Percentiles rank a stretch among this genome's conserved stretches.
Conservation (phyloP, 371 early-diverging fungal species). For the Rhizomucor pusillus region DNA sequence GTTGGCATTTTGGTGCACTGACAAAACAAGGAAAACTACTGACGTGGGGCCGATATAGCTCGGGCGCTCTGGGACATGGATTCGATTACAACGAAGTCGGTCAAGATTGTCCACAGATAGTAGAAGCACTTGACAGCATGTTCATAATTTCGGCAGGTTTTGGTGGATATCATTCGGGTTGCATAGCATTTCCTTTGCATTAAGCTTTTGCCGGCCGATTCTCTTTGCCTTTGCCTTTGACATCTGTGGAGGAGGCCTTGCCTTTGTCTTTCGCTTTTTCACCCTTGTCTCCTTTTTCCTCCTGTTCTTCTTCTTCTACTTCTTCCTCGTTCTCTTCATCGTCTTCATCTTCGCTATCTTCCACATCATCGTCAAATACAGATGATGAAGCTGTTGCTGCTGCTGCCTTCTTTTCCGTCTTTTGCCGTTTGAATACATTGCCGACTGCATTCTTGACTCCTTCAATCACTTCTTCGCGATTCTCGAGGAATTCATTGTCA, state of each 20-base stretch:
- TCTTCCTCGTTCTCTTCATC: slow-evolving; percentile 25
- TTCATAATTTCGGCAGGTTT: slow-evolving; percentile 19
- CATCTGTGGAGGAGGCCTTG: slow-evolving; percentile 15
- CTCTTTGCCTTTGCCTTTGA: slow-evolving; percentile 17
- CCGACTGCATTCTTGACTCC: slow-evolving; percentile 70
- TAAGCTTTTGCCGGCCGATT: neutral
- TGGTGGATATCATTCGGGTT: slow-evolving; percentile 13
- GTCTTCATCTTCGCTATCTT: slow-evolving; percentile 21
- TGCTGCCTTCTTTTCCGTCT: slow-evolving; percentile 17
- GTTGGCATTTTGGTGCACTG: slow-evolving; percentile 44
- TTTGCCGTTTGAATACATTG: slow-evolving; percentile 37
- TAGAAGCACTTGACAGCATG: slow-evolving; percentile 6
- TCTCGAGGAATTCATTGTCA: slow-evolving; percentile 72
- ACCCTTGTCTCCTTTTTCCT: neutral
- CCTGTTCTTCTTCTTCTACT: neutral
- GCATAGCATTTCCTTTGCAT: slow-evolving; percentile 14
- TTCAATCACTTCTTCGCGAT: slow-evolving; percentile 73
- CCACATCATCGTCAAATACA: slow-evolving; percentile 37
- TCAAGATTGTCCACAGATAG: slow-evolving; percentile 1
- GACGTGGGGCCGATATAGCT: slow-evolving; percentile 39
- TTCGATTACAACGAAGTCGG: neutral
- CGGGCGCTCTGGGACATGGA: slow-evolving; percentile 45
- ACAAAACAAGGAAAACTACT: slow-evolving; percentile 36
- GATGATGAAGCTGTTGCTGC: slow-evolving; percentile 17
- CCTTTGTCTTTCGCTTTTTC: slow-evolving; percentile 34